Evolutionary conservation across 1,284 basidiomycete genomes (phyloP).

Genomic region (Pseudozyma sp.): DNA sequence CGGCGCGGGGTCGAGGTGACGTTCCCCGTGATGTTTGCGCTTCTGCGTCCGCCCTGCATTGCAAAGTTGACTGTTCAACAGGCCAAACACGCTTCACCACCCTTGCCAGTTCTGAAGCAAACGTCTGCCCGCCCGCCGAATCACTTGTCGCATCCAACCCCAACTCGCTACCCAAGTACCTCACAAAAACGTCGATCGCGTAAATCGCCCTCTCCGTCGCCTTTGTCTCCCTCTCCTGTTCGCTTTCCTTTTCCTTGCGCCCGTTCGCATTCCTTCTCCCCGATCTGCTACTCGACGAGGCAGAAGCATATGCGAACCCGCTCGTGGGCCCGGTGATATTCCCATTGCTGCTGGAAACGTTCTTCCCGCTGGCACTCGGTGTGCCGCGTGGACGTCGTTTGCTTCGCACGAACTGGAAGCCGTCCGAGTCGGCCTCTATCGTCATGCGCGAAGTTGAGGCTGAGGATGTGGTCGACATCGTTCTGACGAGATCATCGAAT

Average conservation of each 20-base stretch:
- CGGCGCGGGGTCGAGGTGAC: too few species aligned
- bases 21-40: too few species aligned
- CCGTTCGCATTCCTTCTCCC: neutral
- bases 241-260: neutral
- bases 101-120: slow-evolving; percentile 1
- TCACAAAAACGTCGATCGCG: slow-evolving; percentile 11
- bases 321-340: slow-evolving; percentile 2
- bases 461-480: neutral
- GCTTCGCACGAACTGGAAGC: slow-evolving; percentile 3
- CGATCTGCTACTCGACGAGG: neutral
- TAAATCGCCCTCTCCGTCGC: neutral
- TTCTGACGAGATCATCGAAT: too few species aligned
- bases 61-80: neutral
- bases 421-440: slow-evolving; percentile 1
- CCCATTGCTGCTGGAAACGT: slow-evolving; percentile 9
- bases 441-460: neutral
- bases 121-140: slow-evolving; percentile 1
- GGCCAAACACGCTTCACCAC: slow-evolving; percentile 9
- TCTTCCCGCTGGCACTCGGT: neutral
- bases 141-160: neutral
- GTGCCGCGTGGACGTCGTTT: neutral
- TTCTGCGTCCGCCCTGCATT: neutral
- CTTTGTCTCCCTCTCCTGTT: neutral
- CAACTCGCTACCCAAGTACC: slow-evolving; percentile 9
- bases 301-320: slow-evolving; percentile 4